Evolutionary conservation across 2,329 filamentous ascomycete genomes (phyloP).

Genomic region (Raffaelea deltoideospora): DNA sequence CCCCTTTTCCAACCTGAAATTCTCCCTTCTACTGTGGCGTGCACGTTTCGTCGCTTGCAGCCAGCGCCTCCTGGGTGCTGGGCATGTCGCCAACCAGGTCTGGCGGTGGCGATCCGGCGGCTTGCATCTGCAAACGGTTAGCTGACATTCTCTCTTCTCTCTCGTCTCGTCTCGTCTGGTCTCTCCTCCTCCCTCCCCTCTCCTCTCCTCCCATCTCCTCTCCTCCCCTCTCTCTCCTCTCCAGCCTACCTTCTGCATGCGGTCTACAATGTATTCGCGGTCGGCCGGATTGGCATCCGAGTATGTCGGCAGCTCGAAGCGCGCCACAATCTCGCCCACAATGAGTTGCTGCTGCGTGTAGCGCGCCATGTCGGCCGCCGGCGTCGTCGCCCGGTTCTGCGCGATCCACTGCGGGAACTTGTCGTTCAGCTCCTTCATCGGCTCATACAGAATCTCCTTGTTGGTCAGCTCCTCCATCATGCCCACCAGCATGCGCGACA

Average conservation of each 20-base stretch:
- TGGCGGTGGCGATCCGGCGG: slow-evolving; percentile 72
- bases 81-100: slow-evolving; percentile 86
- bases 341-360: slow-evolving; percentile 70
- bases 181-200: too few relatives aligned
- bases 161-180: too few relatives aligned
- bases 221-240: too few relatives aligned
- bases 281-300: slow-evolving; percentile 68
- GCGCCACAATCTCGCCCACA: slow-evolving; percentile 72
- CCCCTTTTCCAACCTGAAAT: too few relatives aligned
- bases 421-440: slow-evolving; percentile 90
- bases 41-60: slow-evolving; percentile 45
- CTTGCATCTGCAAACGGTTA: slow-evolving; percentile 67
- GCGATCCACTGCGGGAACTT: slow-evolving; percentile 87
- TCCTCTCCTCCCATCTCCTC: too few relatives aligned
- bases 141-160: neutral
- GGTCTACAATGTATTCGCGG: slow-evolving; percentile 85
- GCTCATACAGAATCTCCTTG: slow-evolving; percentile 95
- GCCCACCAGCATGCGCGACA: slow-evolving; percentile 85
- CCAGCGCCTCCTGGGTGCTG: slow-evolving; percentile 59
- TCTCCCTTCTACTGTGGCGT: slow-evolving; percentile 50
- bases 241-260: slow-evolving; percentile 98
- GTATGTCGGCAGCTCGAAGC: slow-evolving; percentile 74
- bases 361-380: slow-evolving; percentile 58
- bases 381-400: slow-evolving; percentile 52
- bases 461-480: slow-evolving; percentile 99